These are phyloP conservation scores for Silene coronaria DNA, from an alignment of 179 eudicot species.

Conservation along the genomic window DNA sequence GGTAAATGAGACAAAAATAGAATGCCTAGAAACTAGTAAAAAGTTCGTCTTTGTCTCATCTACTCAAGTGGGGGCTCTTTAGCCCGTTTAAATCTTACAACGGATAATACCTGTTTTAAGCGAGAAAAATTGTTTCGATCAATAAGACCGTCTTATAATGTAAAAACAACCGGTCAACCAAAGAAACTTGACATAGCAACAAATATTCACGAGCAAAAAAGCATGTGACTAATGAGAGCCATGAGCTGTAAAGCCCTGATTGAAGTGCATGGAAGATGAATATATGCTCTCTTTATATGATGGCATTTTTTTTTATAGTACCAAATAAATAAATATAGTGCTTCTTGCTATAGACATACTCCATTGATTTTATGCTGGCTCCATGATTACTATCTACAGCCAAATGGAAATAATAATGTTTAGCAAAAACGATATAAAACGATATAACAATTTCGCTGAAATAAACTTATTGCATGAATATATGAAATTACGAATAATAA, in stretches of 20 bases:
- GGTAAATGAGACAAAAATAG: no score
- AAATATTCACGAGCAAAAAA: constrained; percentile 11
- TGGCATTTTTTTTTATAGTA: not conserved
- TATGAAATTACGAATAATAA: no score
- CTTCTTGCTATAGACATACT: constrained; percentile 7
- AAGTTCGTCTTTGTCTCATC: no score
- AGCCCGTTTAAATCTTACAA: no score
- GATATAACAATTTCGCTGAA: no score
- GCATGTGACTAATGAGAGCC: constrained; percentile 19
- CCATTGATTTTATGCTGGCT: not conserved
- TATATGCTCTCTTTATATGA: not conserved
- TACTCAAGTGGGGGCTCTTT: no score
- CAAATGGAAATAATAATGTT: not conserved
- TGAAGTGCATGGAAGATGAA: not conserved
- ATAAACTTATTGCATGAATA: no score
- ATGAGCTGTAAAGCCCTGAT: constrained; percentile 26
- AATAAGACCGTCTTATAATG: no score
- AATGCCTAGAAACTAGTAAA: no score
- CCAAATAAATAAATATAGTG: not conserved
- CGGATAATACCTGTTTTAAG: not conserved
- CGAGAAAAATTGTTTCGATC: no score
- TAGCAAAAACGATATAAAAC: no score
- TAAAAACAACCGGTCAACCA: no score
- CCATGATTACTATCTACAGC: constrained; percentile 2
- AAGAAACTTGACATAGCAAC: constrained; percentile 12